A percentile compares a stretch with the other conserved stretches of the same genome.
phyloP scores from a whole-genome alignment of 2,329 filamentous ascomycete genomes.

The Trichophyton mentagrophytes region DNA sequence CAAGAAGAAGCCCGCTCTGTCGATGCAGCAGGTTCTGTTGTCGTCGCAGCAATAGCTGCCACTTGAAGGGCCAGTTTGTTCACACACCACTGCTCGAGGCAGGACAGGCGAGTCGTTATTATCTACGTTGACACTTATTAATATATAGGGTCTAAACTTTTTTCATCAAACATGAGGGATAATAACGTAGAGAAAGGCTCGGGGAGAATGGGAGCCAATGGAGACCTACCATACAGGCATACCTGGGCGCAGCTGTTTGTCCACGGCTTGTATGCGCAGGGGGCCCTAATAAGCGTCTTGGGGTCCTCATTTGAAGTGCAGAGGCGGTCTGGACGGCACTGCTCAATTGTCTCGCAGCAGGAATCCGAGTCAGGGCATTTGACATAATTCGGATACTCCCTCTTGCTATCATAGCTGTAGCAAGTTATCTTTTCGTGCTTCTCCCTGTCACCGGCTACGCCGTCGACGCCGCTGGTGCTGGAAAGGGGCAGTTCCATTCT shows the following conservation, averaged over 20 bases:
- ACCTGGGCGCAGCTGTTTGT: conserved; percentile 2
- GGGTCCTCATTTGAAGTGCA: not conserved
- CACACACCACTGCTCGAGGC: not conserved
- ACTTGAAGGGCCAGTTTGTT: not conserved
- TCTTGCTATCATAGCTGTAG: not conserved
- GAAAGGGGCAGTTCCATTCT: not conserved
- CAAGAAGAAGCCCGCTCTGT: not conserved
- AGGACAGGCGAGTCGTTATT: not conserved
- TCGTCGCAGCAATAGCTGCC: conserved; percentile 2
- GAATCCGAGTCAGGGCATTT: not conserved
- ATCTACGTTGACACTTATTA: not conserved
- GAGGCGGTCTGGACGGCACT: conserved; percentile 1
- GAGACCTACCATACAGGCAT: not conserved
- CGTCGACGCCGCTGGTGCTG: not conserved
- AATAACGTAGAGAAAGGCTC: not conserved
- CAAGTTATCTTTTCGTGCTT: not conserved
- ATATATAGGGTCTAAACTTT: too few relatives aligned
- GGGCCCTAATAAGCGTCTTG: not conserved
- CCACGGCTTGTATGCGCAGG: conserved; percentile 1
- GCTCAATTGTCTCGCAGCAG: conserved; percentile 1
- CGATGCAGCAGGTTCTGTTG: conserved; percentile 2
- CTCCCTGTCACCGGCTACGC: not conserved
- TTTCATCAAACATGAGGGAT: not conserved
- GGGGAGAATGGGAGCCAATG: not conserved
- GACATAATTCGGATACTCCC: not conserved